phyloP scores from a whole-genome alignment of 2,329 filamentous ascomycete species.

The Ophiostoma piceae region DNA sequence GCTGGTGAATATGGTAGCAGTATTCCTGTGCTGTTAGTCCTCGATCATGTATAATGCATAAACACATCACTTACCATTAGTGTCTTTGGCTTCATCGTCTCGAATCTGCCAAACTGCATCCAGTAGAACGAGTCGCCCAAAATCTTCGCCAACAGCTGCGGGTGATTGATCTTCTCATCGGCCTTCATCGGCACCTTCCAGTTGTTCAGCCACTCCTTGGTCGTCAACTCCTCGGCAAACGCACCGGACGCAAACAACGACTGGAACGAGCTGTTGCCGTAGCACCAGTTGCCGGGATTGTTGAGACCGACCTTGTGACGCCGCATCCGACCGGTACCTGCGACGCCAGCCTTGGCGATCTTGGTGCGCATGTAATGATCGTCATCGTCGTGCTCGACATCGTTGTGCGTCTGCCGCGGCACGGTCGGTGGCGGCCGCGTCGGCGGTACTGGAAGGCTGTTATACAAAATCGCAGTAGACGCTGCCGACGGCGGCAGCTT shows the following conservation, averaged over 20 bases:
- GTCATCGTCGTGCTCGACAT: constrained; percentile 49
- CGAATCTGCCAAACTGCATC: constrained; percentile 49
- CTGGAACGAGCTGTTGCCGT: constrained; percentile 88
- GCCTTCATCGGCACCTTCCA: constrained; percentile 64
- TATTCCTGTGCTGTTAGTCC: constrained; percentile 46
- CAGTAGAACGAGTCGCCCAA: constrained; percentile 55
- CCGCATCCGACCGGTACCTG: constrained; percentile 30
- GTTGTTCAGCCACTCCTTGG: constrained; percentile 54
- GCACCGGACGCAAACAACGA: constrained; percentile 68
- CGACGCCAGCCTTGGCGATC: constrained; percentile 36
- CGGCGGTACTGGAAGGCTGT: constrained; percentile 43
- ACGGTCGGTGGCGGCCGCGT: constrained; percentile 63
- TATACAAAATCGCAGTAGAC: neutral
- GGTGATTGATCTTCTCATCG: constrained; percentile 48
- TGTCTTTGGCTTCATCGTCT: constrained; percentile 49
- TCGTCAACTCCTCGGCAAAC: constrained; percentile 61
- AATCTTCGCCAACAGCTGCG: constrained; percentile 56
- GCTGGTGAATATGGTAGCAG: constrained; percentile 55
- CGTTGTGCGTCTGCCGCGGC: constrained; percentile 71
- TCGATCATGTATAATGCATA: neutral
- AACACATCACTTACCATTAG: constrained; percentile 47
- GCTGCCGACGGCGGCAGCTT: constrained; percentile 3
- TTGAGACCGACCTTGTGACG: constrained; percentile 63
- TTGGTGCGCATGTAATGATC: constrained; percentile 39
- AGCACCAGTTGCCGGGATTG: constrained; percentile 81